Conservation (phyloP, 2,329 filamentous ascomycete genomes). For the Paecilomyces formosus region DNA sequence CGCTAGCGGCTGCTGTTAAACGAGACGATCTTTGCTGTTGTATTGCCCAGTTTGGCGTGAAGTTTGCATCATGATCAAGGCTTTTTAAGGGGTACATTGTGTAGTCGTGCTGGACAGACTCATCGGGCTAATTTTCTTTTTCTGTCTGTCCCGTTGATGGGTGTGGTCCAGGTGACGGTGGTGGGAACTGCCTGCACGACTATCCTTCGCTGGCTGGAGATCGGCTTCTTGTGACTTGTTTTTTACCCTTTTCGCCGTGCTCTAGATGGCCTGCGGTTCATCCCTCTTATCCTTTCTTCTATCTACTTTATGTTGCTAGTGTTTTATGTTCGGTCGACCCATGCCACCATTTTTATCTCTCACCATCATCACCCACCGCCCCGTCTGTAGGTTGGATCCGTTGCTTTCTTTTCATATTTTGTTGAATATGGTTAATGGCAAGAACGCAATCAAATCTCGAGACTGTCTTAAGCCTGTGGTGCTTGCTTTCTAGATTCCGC, state of each 20-base stretch:
- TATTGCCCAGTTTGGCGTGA: conserved; percentile 8
- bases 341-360: conserved; percentile 11
- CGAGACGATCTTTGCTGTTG: conserved; percentile 9
- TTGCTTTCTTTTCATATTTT: conserved; percentile 16
- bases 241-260: conserved; percentile 19
- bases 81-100: conserved; percentile 1
- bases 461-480: neutral
- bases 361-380: conserved; percentile 6
- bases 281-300: conserved; percentile 10
- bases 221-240: conserved; percentile 9
- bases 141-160: neutral
- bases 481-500: neutral
- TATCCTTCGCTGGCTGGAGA: conserved; percentile 5
- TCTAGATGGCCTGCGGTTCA: conserved; percentile 25
- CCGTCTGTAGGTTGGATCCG: conserved; percentile 24
- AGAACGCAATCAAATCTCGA: conserved; percentile 13
- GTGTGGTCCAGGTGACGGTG: neutral
- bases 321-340: conserved; percentile 9
- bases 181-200: neutral
- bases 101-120: conserved; percentile 5
- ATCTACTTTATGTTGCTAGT: conserved; percentile 4
- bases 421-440: conserved; percentile 30
- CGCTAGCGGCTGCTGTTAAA: conserved; percentile 85
- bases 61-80: conserved; percentile 8
- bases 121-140: conserved; percentile 1